Conservation (phyloP, 805 yeast genomes). For the Yarrowia hollandica region DNA sequence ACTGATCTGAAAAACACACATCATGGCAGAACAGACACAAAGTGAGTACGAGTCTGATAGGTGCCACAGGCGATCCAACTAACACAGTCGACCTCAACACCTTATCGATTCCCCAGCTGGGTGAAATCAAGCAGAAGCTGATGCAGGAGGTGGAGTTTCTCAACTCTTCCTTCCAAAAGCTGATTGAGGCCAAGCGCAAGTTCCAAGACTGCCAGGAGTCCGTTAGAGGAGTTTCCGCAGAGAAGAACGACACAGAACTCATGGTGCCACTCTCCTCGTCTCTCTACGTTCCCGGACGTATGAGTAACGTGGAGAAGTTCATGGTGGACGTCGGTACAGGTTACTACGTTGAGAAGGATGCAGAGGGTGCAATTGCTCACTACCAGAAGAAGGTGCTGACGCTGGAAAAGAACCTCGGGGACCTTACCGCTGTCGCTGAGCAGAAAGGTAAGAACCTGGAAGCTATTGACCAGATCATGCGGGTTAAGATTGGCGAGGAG, state of each 20-base stretch:
- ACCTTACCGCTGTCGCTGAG: conserved; percentile 70
- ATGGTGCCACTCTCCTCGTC: conserved; percentile 88
- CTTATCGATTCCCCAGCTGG: conserved; percentile 79
- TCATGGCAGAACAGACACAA: conserved; percentile 28
- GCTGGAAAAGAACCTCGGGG: conserved; percentile 67
- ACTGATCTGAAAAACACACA: neutral
- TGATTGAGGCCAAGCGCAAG: conserved; percentile 77
- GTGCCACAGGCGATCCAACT: neutral
- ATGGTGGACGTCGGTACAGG: conserved; percentile 97
- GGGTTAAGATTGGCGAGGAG: conserved; percentile 21
- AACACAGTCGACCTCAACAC: conserved; percentile 60
- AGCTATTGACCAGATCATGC: conserved; percentile 51
- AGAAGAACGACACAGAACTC: conserved; percentile 46
- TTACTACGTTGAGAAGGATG: conserved; percentile 80
- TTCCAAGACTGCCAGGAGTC: conserved; percentile 77
- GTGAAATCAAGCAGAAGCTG: conserved; percentile 77
- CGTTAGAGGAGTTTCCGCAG: conserved; percentile 54
- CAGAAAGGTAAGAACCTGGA: conserved; percentile 68
- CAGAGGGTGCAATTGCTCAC: conserved; percentile 65
- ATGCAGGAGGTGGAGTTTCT: conserved; percentile 86
- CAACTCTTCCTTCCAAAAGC: conserved; percentile 77
- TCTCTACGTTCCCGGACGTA: conserved; percentile 82
- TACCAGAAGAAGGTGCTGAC: conserved; percentile 74
- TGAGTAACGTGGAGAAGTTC: conserved; percentile 63
- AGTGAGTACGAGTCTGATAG: conserved; percentile 26